Evolutionary conservation across 306 rosid species (phyloP).

Genomic region (Mimosa bimucronata): DNA sequence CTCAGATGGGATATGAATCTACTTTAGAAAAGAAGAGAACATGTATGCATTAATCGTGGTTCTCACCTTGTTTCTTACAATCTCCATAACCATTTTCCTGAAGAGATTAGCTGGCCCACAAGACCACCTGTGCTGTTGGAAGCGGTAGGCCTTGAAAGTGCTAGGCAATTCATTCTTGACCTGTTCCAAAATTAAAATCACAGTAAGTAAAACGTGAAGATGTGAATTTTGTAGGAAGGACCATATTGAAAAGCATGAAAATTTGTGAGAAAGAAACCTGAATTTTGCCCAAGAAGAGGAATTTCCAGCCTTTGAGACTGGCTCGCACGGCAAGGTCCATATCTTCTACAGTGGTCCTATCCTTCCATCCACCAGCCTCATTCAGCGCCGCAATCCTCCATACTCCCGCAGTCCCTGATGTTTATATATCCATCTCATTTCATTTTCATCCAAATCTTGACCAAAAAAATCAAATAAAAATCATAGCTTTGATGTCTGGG

Average conservation of each 20-base stretch:
- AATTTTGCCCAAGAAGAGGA: conserved; percentile 63
- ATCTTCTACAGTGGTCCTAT: conserved; percentile 95
- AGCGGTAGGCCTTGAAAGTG: conserved; percentile 93
- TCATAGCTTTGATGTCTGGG: neutral
- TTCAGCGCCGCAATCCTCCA: conserved; percentile 91
- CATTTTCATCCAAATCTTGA: neutral
- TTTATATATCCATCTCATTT: neutral
- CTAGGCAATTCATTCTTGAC: conserved; percentile 96
- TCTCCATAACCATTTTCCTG: conserved; percentile 86
- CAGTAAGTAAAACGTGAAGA: neutral
- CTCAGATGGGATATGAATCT: neutral
- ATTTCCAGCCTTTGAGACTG: conserved; percentile 98
- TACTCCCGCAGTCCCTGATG: conserved; percentile 91
- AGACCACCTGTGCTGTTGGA: conserved; percentile 97
- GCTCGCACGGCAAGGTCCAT: conserved; percentile 99
- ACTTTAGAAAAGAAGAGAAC: neutral
- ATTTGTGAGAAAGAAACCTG: conserved; percentile 44
- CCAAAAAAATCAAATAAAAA: neutral
- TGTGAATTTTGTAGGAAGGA: neutral
- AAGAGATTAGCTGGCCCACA: conserved; percentile 99
- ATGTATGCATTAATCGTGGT: neutral
- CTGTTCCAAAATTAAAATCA: conserved; percentile 40
- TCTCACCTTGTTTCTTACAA: conserved; percentile 73
- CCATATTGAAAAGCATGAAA: neutral
- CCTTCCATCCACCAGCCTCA: conserved; percentile 99